Evolutionary conservation across 192 early-diverging fungal species (phyloP), one percentile per base, ranked within the genome.

Genomic region (Rhizophagus clarus): DNA sequence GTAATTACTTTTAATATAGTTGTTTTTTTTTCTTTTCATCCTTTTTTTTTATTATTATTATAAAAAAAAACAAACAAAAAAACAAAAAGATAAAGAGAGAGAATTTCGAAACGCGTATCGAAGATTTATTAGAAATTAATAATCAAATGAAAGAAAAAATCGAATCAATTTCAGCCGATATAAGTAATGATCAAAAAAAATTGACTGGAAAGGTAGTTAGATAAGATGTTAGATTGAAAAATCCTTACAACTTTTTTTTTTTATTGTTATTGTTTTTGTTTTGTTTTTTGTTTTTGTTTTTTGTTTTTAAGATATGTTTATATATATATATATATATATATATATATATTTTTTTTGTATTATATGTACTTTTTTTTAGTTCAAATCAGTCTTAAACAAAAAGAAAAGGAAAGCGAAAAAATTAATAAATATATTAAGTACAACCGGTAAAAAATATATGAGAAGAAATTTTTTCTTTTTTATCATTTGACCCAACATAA

Each of bases 331-430:
- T 49, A 49, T 49, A 12, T 14, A 49, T 49, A 49, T 10, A 3
- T 14, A 20, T 56, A 15, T 17, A 4, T 17, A 17, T 4, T 4
- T 17, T 4, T 17, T 56, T 56, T 56, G 20, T 56, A 20, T 20
- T 56, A 56, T 70, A 4, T 34, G 34, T 34, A 10, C 9, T 10
- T 37, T 20, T n/a, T 10, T 37, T 20, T n/a, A 70, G 68, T 70
- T 70, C 34, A 70, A 70, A 70, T 17, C n/a, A 70, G 17, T 40
- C 8, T n/a, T 70, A 32, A 70, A 70, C 15, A 20, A 31, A 29
- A 70, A 70, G 34, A 70, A 70, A 40, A 70, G 34, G 34, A 70
- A 70, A 70, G 22, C 40, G 10, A 70, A 70, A 70, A 70, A 70
- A 34, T 42, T 70, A 40, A 70, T 34, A n/a, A 70, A 70, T 37